phyloP scores from a whole-genome alignment of 78 protist genomes.

The Dictyostelium purpureum region DNA sequence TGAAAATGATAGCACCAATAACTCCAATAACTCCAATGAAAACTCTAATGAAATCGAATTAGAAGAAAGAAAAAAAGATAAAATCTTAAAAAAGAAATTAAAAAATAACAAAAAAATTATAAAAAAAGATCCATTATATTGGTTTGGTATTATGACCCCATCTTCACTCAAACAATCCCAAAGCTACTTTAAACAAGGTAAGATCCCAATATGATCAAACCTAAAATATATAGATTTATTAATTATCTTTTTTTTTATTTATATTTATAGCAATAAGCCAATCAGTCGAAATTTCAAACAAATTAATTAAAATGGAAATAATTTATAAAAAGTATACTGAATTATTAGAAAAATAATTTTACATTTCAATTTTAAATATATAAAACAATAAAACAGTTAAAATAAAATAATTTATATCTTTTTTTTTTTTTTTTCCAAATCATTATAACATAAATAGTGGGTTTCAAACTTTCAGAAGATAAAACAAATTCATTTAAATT shows the following conservation, averaged over 20 bases:
- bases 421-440: too few species aligned
- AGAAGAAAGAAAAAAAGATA: too few species aligned
- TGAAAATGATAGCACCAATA: neutral
- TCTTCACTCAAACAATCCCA: conserved; percentile 67
- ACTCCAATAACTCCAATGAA: too few species aligned
- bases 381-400: too few species aligned
- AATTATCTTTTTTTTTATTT: neutral
- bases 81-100: conserved; percentile 29
- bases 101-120: conserved; percentile 21
- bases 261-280: conserved; percentile 15
- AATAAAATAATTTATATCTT: too few species aligned
- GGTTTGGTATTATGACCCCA: conserved; percentile 68
- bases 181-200: conserved; percentile 63
- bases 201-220: neutral
- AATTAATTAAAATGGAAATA: conserved; percentile 22
- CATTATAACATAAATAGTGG: too few species aligned
- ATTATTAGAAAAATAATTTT: too few species aligned
- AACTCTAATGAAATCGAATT: too few species aligned
- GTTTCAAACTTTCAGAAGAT: too few species aligned
- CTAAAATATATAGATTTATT: neutral
- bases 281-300: conserved; percentile 70
- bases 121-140: conserved; percentile 51
- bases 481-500: too few species aligned
- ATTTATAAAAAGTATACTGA: conserved; percentile 38
- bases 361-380: too few species aligned